Evolutionary conservation across 768 basidiomycete species (phyloP).

Genomic region (Russula olivacea): DNA sequence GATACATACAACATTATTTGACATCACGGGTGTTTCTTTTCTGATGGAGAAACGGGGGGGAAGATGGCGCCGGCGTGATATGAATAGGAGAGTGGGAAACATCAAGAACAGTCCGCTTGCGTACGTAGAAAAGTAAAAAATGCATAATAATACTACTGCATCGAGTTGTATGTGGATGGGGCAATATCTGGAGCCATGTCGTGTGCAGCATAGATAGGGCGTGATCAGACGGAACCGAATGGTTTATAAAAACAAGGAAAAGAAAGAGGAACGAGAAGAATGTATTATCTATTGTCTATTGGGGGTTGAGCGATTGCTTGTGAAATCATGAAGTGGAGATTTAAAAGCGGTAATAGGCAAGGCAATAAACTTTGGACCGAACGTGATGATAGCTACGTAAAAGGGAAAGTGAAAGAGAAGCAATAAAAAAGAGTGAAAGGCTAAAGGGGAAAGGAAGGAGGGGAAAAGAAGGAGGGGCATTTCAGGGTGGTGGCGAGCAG

Average conservation of each 20-base stretch:
- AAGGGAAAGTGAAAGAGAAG: neutral
- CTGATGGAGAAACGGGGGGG: neutral
- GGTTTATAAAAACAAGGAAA: no score
- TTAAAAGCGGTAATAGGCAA: neutral
- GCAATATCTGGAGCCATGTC: neutral
- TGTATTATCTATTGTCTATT: neutral
- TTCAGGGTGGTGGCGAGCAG: neutral
- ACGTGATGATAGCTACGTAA: neutral
- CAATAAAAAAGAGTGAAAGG: neutral
- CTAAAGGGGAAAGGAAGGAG: neutral
- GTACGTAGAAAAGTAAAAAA: neutral
- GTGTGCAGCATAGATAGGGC: neutral
- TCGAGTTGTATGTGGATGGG: neutral
- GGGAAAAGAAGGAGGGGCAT: neutral
- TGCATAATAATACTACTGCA: slow-evolving; percentile 6
- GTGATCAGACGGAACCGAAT: neutral
- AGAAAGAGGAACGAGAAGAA: neutral
- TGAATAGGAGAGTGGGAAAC: neutral
- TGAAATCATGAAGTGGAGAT: neutral
- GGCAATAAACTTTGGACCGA: neutral
- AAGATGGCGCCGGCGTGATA: neutral
- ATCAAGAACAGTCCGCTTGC: neutral
- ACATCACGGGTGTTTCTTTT: neutral
- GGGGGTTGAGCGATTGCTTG: neutral
- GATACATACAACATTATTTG: neutral